Evolutionary conservation across 305 asterid species (phyloP).

Genomic region (Plantago rigida): DNA sequence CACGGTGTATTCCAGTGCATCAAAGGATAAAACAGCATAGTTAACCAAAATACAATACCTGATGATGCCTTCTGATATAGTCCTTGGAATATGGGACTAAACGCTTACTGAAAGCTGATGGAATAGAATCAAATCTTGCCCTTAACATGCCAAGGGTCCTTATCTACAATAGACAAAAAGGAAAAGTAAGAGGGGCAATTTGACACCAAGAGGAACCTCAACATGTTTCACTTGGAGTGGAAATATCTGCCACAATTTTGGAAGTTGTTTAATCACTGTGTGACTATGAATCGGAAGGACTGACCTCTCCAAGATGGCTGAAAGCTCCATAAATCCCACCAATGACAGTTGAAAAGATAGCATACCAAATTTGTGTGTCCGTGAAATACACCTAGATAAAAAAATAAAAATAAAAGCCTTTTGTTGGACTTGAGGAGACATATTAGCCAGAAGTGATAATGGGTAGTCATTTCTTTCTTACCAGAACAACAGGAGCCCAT

Average conservation of each 20-base stretch:
- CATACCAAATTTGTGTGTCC: constrained; percentile 99
- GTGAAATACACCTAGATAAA: constrained; percentile 70
- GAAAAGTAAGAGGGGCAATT: constrained; percentile 16
- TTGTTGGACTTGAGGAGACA: constrained; percentile 23
- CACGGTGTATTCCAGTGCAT: constrained; percentile 6
- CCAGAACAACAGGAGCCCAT: constrained; percentile 92
- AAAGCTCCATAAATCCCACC: constrained; percentile 98
- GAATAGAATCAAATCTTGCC: constrained; percentile 86
- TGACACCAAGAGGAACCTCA: constrained; percentile 7
- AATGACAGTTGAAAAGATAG: constrained; percentile 70
- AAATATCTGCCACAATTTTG: constrained; percentile 13
- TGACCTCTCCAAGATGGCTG: constrained; percentile 98
- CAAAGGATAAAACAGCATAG: constrained; percentile 22
- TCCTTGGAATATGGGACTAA: constrained; percentile 72
- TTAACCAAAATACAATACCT: constrained; percentile 36
- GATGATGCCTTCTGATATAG: constrained; percentile 38
- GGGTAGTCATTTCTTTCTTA: constrained; percentile 24
- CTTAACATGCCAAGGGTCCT: constrained; percentile 97
- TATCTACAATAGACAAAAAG: constrained; percentile 46
- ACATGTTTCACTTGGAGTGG: constrained; percentile 12
- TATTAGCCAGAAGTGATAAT: constrained; percentile 13
- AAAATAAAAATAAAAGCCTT: constrained; percentile 8
- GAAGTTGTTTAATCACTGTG: background rate
- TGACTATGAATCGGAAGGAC: constrained; percentile 25
- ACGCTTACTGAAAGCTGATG: constrained; percentile 79